Conservation (phyloP, 2,329 filamentous ascomycete species). For the Fusarium fracticaudum region DNA sequence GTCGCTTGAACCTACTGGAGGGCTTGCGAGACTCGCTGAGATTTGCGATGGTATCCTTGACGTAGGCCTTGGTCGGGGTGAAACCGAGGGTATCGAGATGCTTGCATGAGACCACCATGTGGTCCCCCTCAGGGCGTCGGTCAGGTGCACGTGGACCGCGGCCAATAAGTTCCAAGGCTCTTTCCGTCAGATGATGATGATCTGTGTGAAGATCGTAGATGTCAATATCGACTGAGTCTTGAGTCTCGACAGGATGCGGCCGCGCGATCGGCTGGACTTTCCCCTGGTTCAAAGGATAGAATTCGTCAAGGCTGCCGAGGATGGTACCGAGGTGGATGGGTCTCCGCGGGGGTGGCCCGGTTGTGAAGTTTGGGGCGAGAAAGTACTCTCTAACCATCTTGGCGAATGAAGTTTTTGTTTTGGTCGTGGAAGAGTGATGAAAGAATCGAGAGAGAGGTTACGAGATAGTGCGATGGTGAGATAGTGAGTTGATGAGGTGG, state of each 20-base stretch:
- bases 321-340: background rate
- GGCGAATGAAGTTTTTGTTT: background rate
- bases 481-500: no score
- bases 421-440: accelerated
- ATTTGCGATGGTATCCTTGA: background rate
- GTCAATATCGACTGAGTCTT: background rate
- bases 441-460: background rate
- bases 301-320: background rate
- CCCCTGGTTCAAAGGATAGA: background rate
- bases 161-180: background rate
- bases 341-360: background rate
- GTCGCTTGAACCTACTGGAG: background rate
- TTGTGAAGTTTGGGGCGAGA: background rate
- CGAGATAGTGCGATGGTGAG: no score
- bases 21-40: accelerated
- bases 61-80: background rate
- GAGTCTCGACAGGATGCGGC: background rate
- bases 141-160: accelerated
- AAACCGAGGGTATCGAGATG: background rate
- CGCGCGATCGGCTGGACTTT: background rate
- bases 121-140: background rate
- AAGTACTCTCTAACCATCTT: background rate
- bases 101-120: accelerated
- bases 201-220: accelerated
- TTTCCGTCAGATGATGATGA: accelerated